These are phyloP conservation scores for Dendrobium huoshanense DNA, from an alignment of 106 monocot species.

Conservation along the genomic window DNA sequence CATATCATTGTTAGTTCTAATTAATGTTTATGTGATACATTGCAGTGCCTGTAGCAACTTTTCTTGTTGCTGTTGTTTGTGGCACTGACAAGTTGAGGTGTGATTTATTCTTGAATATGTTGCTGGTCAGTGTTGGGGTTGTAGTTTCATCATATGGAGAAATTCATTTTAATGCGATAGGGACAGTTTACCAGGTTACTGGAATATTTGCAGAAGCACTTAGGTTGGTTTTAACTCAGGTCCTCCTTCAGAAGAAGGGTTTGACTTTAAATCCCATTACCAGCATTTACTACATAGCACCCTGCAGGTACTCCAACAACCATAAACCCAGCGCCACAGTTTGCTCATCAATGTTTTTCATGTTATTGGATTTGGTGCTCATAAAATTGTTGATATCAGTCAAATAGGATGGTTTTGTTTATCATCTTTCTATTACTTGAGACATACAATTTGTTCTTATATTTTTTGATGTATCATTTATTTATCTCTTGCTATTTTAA, in stretches of 20 bases:
- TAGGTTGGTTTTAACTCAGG: constrained; percentile 90
- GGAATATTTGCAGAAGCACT: constrained; percentile 97
- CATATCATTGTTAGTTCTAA: constrained; percentile 5
- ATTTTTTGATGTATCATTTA: not conserved
- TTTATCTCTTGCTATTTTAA: not conserved
- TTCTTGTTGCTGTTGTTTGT: constrained; percentile 83
- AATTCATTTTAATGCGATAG: constrained; percentile 85
- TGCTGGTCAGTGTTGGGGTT: constrained; percentile 91
- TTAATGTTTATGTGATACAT: constrained; percentile 10
- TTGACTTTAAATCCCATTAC: constrained; percentile 89
- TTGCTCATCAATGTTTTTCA: no score
- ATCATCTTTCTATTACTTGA: no score
- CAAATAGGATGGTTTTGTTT: no score
- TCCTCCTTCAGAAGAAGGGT: constrained; percentile 93
- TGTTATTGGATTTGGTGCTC: no score
- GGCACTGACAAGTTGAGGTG: constrained; percentile 85
- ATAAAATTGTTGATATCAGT: no score
- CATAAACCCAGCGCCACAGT: no score
- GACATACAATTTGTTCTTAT: no score
- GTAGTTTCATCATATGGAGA: constrained; percentile 96
- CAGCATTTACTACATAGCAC: constrained; percentile 97
- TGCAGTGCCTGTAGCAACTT: constrained; percentile 98
- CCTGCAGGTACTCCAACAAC: constrained; percentile 65
- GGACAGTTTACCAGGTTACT: constrained; percentile 81
- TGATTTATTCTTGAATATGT: constrained; percentile 85